These are phyloP conservation scores for Apiospora marii DNA, from an alignment of 2,329 filamentous ascomycete species.

Conservation along the genomic window DNA sequence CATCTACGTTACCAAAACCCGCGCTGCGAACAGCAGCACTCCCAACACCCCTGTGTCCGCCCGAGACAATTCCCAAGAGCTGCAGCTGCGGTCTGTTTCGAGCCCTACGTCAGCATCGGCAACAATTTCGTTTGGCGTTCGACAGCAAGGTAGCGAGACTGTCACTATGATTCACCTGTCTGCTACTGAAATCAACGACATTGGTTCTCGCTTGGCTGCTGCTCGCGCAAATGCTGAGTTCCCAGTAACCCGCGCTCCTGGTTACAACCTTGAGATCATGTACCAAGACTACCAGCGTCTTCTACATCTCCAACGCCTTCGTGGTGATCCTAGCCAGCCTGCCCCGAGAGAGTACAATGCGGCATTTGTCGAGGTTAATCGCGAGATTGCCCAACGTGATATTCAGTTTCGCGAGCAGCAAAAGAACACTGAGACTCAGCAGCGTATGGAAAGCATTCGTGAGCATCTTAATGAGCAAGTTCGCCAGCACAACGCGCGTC, in stretches of 20 bases:
- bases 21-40: not conserved
- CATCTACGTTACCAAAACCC: not conserved
- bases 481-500: conserved; percentile 40
- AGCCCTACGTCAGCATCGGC: not conserved
- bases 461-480: conserved; percentile 37
- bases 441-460: conserved; percentile 37
- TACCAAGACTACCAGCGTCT: conserved; percentile 45
- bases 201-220: conserved; percentile 31
- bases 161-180: conserved; percentile 13
- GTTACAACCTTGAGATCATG: conserved; percentile 37
- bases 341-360: conserved; percentile 35
- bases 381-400: conserved; percentile 47
- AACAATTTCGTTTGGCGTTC: not conserved
- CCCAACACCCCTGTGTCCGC: not conserved
- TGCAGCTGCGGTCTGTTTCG: not conserved
- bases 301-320: conserved; percentile 39
- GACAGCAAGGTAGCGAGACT: not conserved
- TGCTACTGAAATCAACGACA: conserved; percentile 23
- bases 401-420: conserved; percentile 33
- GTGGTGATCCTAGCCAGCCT: conserved; percentile 29
- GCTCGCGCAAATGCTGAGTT: conserved; percentile 45
- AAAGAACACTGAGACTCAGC: conserved; percentile 33
- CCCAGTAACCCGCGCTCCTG: conserved; percentile 41
- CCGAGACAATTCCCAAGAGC: not conserved
- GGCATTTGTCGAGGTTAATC: conserved; percentile 43